These are phyloP conservation scores for Cyberlindnera japonica DNA, from an alignment of 805 yeast genomes.

Conservation along the genomic window DNA sequence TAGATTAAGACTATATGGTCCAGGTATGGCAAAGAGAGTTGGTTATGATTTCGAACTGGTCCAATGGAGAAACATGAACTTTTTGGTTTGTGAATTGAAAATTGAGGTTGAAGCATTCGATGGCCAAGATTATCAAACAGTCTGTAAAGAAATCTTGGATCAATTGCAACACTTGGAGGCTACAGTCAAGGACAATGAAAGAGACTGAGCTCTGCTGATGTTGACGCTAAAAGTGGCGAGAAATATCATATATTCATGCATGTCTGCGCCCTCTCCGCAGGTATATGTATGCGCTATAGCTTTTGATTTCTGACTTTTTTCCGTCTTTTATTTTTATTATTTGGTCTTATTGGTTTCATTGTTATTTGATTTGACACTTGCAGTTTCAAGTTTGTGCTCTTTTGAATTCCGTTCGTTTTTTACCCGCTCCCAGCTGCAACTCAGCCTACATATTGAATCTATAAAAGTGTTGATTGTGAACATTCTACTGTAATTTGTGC, in stretches of 20 bases:
- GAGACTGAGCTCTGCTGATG: constrained; percentile 17
- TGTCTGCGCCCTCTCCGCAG: not conserved
- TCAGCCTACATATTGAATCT: too few relatives aligned
- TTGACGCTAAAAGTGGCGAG: too few relatives aligned
- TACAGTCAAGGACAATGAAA: constrained; percentile 36
- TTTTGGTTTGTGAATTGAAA: constrained; percentile 48
- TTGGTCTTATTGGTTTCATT: too few relatives aligned
- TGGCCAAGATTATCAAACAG: constrained; percentile 36
- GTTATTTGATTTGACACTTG: too few relatives aligned
- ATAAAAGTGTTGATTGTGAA: too few relatives aligned
- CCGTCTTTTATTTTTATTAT: not conserved
- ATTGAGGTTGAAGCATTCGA: constrained; percentile 43
- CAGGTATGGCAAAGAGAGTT: constrained; percentile 46
- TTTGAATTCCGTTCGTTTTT: too few relatives aligned
- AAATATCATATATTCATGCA: not conserved
- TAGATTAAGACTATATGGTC: constrained; percentile 56
- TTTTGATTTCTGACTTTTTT: not conserved
- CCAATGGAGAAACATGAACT: constrained; percentile 58
- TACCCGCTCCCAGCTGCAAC: too few relatives aligned
- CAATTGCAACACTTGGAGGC: constrained; percentile 43
- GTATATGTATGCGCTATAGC: not conserved
- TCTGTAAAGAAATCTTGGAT: constrained; percentile 47
- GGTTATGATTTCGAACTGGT: constrained; percentile 56
- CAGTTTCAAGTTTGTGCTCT: too few relatives aligned
- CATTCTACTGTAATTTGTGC: too few relatives aligned